Evolutionary conservation across 495 filamentous ascomycete species (phyloP), one percentile per base, ranked within the genome.

Genomic region (Lindgomyces ingoldianus): DNA sequence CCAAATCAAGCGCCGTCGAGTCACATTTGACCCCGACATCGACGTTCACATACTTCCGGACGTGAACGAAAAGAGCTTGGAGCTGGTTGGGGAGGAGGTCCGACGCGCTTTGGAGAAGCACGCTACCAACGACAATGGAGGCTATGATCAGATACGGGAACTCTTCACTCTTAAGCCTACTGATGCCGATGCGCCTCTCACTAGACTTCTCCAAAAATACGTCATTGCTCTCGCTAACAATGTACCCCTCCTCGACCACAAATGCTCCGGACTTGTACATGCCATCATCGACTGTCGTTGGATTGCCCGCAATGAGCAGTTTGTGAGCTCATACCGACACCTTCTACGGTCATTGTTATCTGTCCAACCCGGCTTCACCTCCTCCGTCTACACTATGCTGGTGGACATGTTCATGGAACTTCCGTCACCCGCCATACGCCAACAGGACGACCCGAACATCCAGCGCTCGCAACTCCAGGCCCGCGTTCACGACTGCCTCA

Each of bases 301-400:
- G 94, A 81, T 96, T 44, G 91, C 89, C 10, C 83, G 91, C 51
- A 89, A 93, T 70, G 87, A 92, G 60, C 77, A 81, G 3, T 97
- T 95, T 75, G 82, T 92, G 41, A 85, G 85, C 61, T 80, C 89
- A 1, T 98, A 89, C 75, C 84, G 89, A 49, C 83, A 89, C 53
- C 90, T 98, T 52, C 73, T 98, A 26, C 89, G 87, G 29, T 89
- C 87, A 65, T 78, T 99, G 44, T 82, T 89, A 14, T 93, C 89
- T 41, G 87, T 91, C 0, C 91, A 96, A 69, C 84, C 85, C 8
- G 80, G 81, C 1, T 90, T 86, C 75, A 78, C 89, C 46, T 75
- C 74, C 26, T 64, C 77, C 14, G 84, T 94, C 14, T 80, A 96
- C 44, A 80, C 82, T 26, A 96, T 91, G 89, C 81, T 98, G 54